Evolutionary conservation across 169 alveolate genomes (phyloP).

Genomic region (Perkinsus olseni): DNA sequence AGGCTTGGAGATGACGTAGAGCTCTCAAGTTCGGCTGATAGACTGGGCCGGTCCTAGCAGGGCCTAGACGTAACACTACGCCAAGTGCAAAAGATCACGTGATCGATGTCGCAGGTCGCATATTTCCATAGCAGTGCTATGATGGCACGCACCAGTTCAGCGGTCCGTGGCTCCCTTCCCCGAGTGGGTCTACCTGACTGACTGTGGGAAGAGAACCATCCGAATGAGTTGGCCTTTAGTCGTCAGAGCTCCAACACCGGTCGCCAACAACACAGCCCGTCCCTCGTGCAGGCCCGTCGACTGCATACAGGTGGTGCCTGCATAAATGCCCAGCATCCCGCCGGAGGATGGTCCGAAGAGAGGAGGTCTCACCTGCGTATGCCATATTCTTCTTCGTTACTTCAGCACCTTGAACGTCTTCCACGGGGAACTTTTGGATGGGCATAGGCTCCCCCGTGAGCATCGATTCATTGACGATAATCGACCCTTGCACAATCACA

Average conservation of each 20-base stretch:
- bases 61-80: too few species aligned
- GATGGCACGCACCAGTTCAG: too few species aligned
- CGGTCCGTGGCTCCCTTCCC: too few species aligned
- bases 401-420: not conserved
- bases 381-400: slow-evolving; percentile 3
- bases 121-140: too few species aligned
- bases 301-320: not conserved
- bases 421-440: slow-evolving; percentile 8
- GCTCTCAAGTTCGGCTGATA: too few species aligned
- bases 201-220: not conserved
- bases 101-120: too few species aligned
- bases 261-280: not conserved
- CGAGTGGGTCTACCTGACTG: not conserved
- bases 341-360: not conserved
- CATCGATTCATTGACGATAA: slow-evolving; percentile 1
- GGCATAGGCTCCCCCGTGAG: slow-evolving; percentile 14
- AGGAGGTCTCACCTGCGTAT: not conserved
- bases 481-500: not conserved
- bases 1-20: too few species aligned
- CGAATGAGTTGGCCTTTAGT: slow-evolving; percentile 10
- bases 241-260: slow-evolving; percentile 2
- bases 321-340: not conserved
- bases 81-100: too few species aligned
- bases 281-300: not conserved
- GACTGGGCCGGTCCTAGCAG: too few species aligned